These are phyloP conservation scores for Aspergillus bridgeri DNA, from an alignment of 495 filamentous ascomycete genomes.

Conservation along the genomic window DNA sequence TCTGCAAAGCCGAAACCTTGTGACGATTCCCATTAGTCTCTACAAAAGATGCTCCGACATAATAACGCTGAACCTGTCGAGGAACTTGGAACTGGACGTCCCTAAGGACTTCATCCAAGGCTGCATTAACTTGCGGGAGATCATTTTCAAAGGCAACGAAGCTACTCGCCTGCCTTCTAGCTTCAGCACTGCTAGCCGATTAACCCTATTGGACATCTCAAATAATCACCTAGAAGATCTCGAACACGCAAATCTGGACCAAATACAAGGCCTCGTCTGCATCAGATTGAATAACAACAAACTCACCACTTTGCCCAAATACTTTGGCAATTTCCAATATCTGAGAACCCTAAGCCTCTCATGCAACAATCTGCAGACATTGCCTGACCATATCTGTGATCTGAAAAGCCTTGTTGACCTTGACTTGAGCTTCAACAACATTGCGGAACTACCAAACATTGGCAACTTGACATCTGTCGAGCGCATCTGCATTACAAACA, in stretches of 20 bases:
- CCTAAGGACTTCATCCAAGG: conserved; percentile 96
- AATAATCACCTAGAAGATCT: conserved; percentile 89
- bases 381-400: conserved; percentile 80
- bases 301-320: conserved; percentile 68
- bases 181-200: conserved; percentile 71
- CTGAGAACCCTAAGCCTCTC: conserved; percentile 84
- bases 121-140: conserved; percentile 86
- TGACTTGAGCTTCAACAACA: conserved; percentile 95
- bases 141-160: conserved; percentile 92
- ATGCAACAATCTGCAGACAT: conserved; percentile 82
- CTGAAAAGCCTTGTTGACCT: conserved; percentile 84
- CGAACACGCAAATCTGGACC: conserved; percentile 73
- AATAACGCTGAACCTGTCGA: conserved; percentile 87
- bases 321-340: conserved; percentile 72
- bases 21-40: conserved; percentile 90
- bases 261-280: conserved; percentile 72
- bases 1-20: conserved; percentile 82
- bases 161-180: conserved; percentile 82
- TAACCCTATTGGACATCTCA: conserved; percentile 89
- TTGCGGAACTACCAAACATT: conserved; percentile 72
- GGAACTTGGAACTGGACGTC: conserved; percentile 87
- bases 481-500: conserved; percentile 93
- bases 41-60: conserved; percentile 92
- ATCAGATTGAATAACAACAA: conserved; percentile 93
- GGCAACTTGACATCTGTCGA: conserved; percentile 75